Conservation (phyloP, 129 eudicot species). For the Flaveria brownii region DNA sequence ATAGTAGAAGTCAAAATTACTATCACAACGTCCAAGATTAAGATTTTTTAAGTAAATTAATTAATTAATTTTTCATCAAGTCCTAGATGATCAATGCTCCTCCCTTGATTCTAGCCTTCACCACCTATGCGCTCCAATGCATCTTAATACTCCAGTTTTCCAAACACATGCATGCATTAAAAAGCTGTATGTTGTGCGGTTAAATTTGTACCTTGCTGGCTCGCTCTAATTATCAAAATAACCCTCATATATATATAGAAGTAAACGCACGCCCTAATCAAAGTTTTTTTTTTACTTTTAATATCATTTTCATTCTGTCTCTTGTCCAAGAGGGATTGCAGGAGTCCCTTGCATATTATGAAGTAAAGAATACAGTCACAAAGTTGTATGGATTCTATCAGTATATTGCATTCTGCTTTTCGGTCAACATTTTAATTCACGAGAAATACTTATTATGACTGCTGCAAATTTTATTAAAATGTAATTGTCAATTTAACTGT, state of each 20-base stretch:
- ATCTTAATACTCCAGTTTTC: conserved; percentile 30
- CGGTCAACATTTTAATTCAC: too few relatives aligned
- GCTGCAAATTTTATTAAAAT: too few relatives aligned
- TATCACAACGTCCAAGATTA: conserved; percentile 31
- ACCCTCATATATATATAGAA: not conserved
- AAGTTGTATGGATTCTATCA: too few relatives aligned
- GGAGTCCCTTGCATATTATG: too few relatives aligned
- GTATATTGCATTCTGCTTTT: too few relatives aligned
- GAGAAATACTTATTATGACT: too few relatives aligned
- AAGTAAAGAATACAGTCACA: too few relatives aligned
- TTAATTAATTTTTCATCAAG: conserved; percentile 43
- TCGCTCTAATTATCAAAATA: conserved; percentile 14
- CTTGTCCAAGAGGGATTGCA: too few relatives aligned
- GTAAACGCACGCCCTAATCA: too few relatives aligned
- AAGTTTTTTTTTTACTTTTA: too few relatives aligned
- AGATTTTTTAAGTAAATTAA: conserved; percentile 14
- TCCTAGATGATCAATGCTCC: conserved; percentile 37
- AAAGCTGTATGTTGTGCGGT: conserved; percentile 33
- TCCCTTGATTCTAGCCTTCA: conserved; percentile 51
- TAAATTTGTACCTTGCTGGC: conserved; percentile 19
- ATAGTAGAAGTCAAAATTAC: conserved; percentile 26
- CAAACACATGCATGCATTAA: conserved; percentile 37
- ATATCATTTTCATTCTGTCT: too few relatives aligned
- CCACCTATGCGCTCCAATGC: conserved; percentile 21
- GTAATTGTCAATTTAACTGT: too few relatives aligned